Evolutionary conservation across 306 rosid species (phyloP), one percentile per base, ranked within the genome.

Genomic region (Glycyrrhiza uralensis): DNA sequence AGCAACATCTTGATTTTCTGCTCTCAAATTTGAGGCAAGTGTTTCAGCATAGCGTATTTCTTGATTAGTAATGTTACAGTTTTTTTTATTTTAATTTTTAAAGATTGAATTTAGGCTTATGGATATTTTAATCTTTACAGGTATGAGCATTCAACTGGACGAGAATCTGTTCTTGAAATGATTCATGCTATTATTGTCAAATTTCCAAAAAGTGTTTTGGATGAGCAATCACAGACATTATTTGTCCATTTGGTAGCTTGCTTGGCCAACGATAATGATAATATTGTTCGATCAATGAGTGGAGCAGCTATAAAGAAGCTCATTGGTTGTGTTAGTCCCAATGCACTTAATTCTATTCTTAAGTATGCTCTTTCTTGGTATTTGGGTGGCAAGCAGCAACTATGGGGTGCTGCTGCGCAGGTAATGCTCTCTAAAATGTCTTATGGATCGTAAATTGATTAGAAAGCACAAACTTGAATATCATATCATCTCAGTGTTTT

Each of bases 101-200:
- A 5, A 18, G 5, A 5, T 69, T 32, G 55, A 63, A 20, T 52
- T 58, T 36, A 56, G 38, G 74, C 38, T 60, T 35, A 13, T 51
- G 39, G 49, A 28, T 59, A 4, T 75, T 41, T 51, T 69, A 67
- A 68, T 76, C 57, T 33, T 42, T 69, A 23, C 79, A 91, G 98
- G 84, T 93, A 91, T 86, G 92, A 91, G 66, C 89, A 93, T 81
- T 66, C 98, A 62, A 83, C 86, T 64, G 98, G 98, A 61, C 85
- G 98, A 44, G 87, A 84, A 77, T 81, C 98, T 66, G 89, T 89
- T 79, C 96, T 93, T 11, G 97, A 93, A 80, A 93, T 94, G 98
- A 88, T 94, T 60, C 84, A 86, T 77, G 84, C 90, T 69, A 81
- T 89, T 77, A 79, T 91, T 4, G 83, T 80, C 44, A 94, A 94